Evolutionary conservation across 1,139 yeast genomes (phyloP).

Genomic region (Candida sanyaensis): DNA sequence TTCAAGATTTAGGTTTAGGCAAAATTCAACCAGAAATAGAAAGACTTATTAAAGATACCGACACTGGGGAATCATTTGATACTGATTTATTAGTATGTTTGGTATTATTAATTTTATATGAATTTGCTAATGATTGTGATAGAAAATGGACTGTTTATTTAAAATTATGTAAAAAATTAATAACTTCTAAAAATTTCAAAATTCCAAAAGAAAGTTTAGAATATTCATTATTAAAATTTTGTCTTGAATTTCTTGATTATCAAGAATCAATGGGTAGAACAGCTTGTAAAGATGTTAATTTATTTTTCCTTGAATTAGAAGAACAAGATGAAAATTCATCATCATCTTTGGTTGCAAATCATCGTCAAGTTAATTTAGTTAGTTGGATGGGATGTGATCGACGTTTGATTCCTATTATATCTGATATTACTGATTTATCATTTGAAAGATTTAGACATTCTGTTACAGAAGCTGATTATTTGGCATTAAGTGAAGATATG

Average conservation of each 20-base stretch:
- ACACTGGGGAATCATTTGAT: not conserved
- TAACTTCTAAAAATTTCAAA: slow-evolving; percentile 19
- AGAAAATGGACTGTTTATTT: slow-evolving; percentile 27
- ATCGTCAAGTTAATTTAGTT: slow-evolving; percentile 10
- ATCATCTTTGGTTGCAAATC: not conserved
- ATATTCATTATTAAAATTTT: slow-evolving; percentile 23
- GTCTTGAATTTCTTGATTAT: slow-evolving; percentile 29
- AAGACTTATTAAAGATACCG: slow-evolving; percentile 7
- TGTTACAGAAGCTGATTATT: slow-evolving; percentile 20
- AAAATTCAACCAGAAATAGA: slow-evolving; percentile 14
- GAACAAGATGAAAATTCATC: slow-evolving; percentile 14
- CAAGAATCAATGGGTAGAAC: slow-evolving; percentile 37
- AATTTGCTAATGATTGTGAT: slow-evolving; percentile 31
- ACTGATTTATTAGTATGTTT: slow-evolving; percentile 25
- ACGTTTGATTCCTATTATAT: slow-evolving; percentile 25
- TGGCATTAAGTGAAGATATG: slow-evolving; percentile 16
- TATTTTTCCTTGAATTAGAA: slow-evolving; percentile 22
- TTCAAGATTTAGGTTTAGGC: slow-evolving; percentile 21
- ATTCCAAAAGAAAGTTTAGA: slow-evolving; percentile 20
- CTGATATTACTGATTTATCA: slow-evolving; percentile 39
- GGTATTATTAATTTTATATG: slow-evolving; percentile 27
- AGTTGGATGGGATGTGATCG: slow-evolving; percentile 34
- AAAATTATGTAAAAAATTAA: slow-evolving; percentile 21
- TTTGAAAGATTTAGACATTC: slow-evolving; percentile 23
- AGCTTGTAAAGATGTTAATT: slow-evolving; percentile 31